These are phyloP conservation scores for Backusella psychrophila DNA, from an alignment of 192 early-diverging fungal genomes.

Conservation along the genomic window DNA sequence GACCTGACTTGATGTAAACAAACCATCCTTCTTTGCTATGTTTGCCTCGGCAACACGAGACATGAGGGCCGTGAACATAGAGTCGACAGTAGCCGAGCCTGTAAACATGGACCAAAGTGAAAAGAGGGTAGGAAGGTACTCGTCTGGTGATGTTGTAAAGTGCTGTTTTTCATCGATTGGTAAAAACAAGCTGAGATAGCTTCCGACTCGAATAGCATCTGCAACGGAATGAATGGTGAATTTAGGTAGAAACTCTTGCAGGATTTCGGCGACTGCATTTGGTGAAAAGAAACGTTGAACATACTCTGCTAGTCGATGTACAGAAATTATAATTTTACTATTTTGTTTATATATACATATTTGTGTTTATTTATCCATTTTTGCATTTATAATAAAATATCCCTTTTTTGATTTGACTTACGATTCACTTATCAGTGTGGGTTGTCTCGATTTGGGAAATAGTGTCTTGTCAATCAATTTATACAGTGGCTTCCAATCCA, in stretches of 20 bases:
- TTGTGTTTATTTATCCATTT: background rate
- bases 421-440: conserved; percentile 57
- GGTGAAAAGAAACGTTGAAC: conserved; percentile 69
- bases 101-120: conserved; percentile 78
- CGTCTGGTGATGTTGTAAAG: conserved; percentile 41
- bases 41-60: conserved; percentile 62
- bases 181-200: conserved; percentile 68
- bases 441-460: conserved; percentile 68
- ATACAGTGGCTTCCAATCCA: conserved; percentile 79
- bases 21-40: conserved; percentile 38
- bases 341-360: conserved; percentile 1
- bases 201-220: conserved; percentile 53
- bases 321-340: conserved; percentile 51
- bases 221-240: conserved; percentile 66
- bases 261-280: conserved; percentile 65
- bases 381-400: background rate
- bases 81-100: conserved; percentile 57
- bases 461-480: conserved; percentile 52
- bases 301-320: conserved; percentile 47
- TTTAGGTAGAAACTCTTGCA: conserved; percentile 74
- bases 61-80: conserved; percentile 70
- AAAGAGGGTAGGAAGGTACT: conserved; percentile 83
- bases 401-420: conserved; percentile 24
- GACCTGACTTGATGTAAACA: conserved; percentile 63
- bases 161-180: conserved; percentile 44